These are phyloP conservation scores for Secale cereale DNA, from an alignment of 176 grass and related monocot genomes.

Conservation along the genomic window DNA sequence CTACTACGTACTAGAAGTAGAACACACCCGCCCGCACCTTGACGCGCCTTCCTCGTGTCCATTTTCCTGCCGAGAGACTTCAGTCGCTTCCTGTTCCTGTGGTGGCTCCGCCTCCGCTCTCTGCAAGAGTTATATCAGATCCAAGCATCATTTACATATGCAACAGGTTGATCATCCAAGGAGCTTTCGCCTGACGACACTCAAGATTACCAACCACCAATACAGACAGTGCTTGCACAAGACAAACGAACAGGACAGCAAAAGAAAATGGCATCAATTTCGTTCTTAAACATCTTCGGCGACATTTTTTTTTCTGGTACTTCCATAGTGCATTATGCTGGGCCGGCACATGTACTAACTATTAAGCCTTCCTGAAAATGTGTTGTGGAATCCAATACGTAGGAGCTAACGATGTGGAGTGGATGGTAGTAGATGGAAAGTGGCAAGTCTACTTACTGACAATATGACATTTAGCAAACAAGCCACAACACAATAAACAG, in stretches of 20 bases:
- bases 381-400: background rate
- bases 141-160: background rate
- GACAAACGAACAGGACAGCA: background rate
- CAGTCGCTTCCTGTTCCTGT: background rate
- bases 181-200: background rate
- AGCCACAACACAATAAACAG: background rate
- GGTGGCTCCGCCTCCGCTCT: background rate
- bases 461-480: background rate
- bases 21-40: too few relatives aligned
- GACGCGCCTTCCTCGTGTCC: background rate
- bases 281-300: background rate
- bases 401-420: background rate
- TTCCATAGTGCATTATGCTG: background rate
- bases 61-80: background rate
- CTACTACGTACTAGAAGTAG: too few relatives aligned
- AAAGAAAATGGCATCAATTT: background rate
- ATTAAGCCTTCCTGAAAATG: background rate
- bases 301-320: background rate
- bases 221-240: background rate
- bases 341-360: background rate
- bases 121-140: constrained; percentile 7
- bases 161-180: background rate
- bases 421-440: background rate
- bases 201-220: background rate
- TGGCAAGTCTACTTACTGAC: background rate